Evolutionary conservation across 1,284 basidiomycete genomes (phyloP), one percentile per base, ranked within the genome.

Genomic region (Cutaneotrichosporon curvatum): DNA sequence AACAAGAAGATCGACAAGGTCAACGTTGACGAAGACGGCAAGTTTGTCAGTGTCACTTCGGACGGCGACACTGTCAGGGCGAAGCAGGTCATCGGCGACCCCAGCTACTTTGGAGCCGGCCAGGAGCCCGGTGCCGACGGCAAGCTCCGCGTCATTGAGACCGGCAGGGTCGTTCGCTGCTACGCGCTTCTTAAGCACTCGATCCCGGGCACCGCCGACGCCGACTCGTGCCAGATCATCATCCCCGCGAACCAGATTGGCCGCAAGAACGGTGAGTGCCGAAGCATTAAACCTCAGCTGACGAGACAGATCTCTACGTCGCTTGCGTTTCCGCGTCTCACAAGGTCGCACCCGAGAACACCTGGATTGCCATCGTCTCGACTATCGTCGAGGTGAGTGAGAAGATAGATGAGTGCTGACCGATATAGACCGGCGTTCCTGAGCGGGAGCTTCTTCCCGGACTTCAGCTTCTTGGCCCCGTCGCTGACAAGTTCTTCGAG

Each of bases 131-230:
- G 51, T 15, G 50, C 49, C 4, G 72, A 66, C 34, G 87, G 87
- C 42, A 90, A 89, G 73, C 71, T 90, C 52, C 79, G 87, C 51
- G 90, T 94, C 35, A 72, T 95, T 30, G 91, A 98, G 74, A 86
- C 90, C 53, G 86, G 85, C 63, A 95, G 89, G 75, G 94, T 98
- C 55, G 82, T 99, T 57, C 80, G 95, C 44, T 94, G 94, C 10
- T 99, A 99, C 65, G 98, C 95, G 76, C 79, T 99, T 71, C 79
- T 98, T 68, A 96, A 95, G 75, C 95, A 98, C 74, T 89, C 94
- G 38, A 95, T 99, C 58, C 95, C 95, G 44, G 91, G 88, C 55
- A 98, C 95, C 38, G 92, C 98, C 37, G 86, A 97, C 65, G 78
- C 84, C 43, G 95, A 98, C 75, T 89, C 85, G 58, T 47, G 45